These are phyloP conservation scores for Hericium coralloides DNA, from an alignment of 768 basidiomycete genomes.

Conservation along the genomic window DNA sequence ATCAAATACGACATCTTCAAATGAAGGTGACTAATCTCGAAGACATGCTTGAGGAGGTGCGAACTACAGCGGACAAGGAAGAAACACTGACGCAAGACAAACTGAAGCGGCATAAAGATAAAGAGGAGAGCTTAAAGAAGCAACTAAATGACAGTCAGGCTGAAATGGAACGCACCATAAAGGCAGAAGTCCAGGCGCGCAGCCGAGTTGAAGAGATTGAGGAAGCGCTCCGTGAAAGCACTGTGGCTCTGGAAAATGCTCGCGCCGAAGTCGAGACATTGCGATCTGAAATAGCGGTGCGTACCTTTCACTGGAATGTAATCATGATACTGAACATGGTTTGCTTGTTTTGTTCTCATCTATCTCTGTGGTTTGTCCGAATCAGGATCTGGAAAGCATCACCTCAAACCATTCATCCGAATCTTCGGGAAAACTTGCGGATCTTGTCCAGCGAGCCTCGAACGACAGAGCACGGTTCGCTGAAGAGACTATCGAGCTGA, in stretches of 20 bases:
- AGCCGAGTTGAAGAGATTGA: slow-evolving; percentile 77
- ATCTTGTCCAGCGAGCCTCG: slow-evolving; percentile 37
- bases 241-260: slow-evolving; percentile 80
- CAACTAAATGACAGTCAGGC: slow-evolving; percentile 62
- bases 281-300: slow-evolving; percentile 68
- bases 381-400: slow-evolving; percentile 59
- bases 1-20: slow-evolving; percentile 85
- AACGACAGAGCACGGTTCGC: slow-evolving; percentile 42
- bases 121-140: slow-evolving; percentile 58
- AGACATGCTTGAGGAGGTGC: slow-evolving; percentile 77
- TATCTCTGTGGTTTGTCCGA: not conserved
- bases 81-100: slow-evolving; percentile 53
- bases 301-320: slow-evolving; percentile 18
- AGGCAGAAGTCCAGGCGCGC: slow-evolving; percentile 54
- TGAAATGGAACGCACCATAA: slow-evolving; percentile 53
- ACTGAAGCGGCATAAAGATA: slow-evolving; percentile 61
- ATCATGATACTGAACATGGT: too few species aligned
- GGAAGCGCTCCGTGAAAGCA: slow-evolving; percentile 82
- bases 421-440: slow-evolving; percentile 33
- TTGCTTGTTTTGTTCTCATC: not conserved
- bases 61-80: slow-evolving; percentile 62
- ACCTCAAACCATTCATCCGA: slow-evolving; percentile 23
- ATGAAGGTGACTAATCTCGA: slow-evolving; percentile 68
- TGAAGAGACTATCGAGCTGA: slow-evolving; percentile 48
- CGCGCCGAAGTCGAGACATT: slow-evolving; percentile 79